A percentile compares a stretch with the other conserved stretches of the same genome.
These are phyloP conservation scores for Tetradesmus lagerheimii DNA, from an alignment of 139 green algal species.

Conservation along the genomic window DNA sequence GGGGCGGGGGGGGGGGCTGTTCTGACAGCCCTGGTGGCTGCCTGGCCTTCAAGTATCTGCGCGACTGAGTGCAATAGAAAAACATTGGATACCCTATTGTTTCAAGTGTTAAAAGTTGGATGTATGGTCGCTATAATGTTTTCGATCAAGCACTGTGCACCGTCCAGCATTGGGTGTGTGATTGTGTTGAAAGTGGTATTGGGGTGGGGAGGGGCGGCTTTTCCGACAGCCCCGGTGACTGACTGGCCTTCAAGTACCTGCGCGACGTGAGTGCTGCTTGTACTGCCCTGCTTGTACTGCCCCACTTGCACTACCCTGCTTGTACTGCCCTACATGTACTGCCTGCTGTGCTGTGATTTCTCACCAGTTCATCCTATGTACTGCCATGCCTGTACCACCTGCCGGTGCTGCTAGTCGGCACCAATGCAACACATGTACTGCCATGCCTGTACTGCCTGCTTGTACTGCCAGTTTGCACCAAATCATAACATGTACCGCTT, in stretches of 20 bases:
- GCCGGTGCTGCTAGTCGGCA: background rate
- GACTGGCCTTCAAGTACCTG: slow-evolving; percentile 88
- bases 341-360: background rate
- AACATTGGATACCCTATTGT: too few species aligned
- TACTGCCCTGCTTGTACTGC: background rate
- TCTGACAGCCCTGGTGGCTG: slow-evolving; percentile 70
- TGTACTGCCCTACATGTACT: background rate
- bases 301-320: background rate
- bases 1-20: slow-evolving; percentile 80
- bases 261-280: slow-evolving; percentile 67
- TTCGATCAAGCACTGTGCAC: too few species aligned
- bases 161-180: too few species aligned
- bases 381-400: background rate
- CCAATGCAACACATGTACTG: background rate
- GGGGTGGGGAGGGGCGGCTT: slow-evolving; percentile 76
- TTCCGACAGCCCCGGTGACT: slow-evolving; percentile 69
- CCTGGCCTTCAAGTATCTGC: slow-evolving; percentile 88
- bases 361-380: background rate
- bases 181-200: too few species aligned
- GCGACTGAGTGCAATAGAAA: slow-evolving; percentile 65
- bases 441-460: background rate
- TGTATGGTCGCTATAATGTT: too few species aligned
- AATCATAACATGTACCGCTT: too few species aligned
- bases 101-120: too few species aligned
- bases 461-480: background rate